Evolutionary conservation across 306 rosid species (phyloP), one percentile per base, ranked within the genome.

Genomic region (Quercus robur): DNA sequence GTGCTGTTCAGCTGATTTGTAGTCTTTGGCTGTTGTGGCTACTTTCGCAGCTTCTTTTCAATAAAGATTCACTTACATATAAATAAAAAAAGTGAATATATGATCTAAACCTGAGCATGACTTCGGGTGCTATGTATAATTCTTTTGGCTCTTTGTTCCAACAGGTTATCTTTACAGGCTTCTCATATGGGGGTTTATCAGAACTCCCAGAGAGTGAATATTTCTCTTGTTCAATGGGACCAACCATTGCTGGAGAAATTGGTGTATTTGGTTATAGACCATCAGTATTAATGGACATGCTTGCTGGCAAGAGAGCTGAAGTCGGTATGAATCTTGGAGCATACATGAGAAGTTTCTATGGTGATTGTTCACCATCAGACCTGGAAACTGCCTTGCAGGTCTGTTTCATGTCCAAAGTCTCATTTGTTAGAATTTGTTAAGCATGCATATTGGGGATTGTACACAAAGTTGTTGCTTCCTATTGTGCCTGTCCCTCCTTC

Each of bases 371-470:
- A 68, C 99, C 99, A 20, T 73, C 98, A 41, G 99, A 95, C 89
- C 87, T 95, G 80, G 99, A 95, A 88, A 93, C 97, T 85, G 99
- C 96, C 79, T 82, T 95, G 91, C 98, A 95, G 99, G 99, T 95
- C 77, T 85, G 77, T 62, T 84, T 78, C 18, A 46, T 63, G 30
- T 49, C 70, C 35, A 54, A 78, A 52, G n/a, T 62, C 44, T 75
- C 1, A 6, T 75, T 71, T 33, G 6, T 70, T 81, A 73, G 49
- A 51, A 55, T 51, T 57, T 73, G 56, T 5, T 14, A 30, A 49
- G 75, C 44, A 58, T 52, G 44, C 31, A 49, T 15, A 66, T 66
- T 6, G 30, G 54, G 64, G 13, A 23, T 49, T 70, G 13, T 41
- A 17, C n/a, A 49, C 54, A 35, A 63, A 17, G 51, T 19, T 8